phyloP scores from a whole-genome alignment of 2,329 filamentous ascomycete genomes.

The Botrytis fragariae region DNA sequence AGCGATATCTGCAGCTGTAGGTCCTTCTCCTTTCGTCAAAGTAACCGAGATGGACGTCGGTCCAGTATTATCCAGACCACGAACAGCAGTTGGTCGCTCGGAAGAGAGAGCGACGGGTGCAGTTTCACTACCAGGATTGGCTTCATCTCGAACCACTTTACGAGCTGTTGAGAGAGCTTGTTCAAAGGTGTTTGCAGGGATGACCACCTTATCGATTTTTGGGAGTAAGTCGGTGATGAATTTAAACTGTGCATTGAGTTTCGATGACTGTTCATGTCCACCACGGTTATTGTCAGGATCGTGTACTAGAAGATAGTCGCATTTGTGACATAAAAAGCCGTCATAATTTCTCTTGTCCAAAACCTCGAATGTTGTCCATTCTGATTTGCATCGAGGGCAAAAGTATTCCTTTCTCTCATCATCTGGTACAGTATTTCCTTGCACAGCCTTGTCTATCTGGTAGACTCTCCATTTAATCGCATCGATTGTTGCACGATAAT shows the following conservation, averaged over 20 bases:
- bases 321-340: conserved; percentile 83
- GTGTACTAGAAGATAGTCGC: conserved; percentile 61
- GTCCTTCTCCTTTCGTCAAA: conserved; percentile 64
- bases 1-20: conserved; percentile 63
- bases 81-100: conserved; percentile 64
- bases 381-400: conserved; percentile 75
- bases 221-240: conserved; percentile 75
- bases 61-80: conserved; percentile 63
- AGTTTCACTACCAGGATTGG: conserved; percentile 61
- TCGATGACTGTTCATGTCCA: conserved; percentile 69
- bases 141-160: conserved; percentile 64
- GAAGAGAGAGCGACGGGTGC: conserved; percentile 54
- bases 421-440: conserved; percentile 75
- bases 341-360: conserved; percentile 65
- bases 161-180: conserved; percentile 61
- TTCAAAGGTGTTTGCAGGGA: conserved; percentile 74
- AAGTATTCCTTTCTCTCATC: conserved; percentile 90
- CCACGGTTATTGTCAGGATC: conserved; percentile 66
- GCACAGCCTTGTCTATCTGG: conserved; percentile 82
- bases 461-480: conserved; percentile 94
- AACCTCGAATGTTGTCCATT: conserved; percentile 89
- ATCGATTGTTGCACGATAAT: conserved; percentile 91
- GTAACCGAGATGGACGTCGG: conserved; percentile 68
- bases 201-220: conserved; percentile 69
- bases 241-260: conserved; percentile 75